phyloP scores from a whole-genome alignment of 148 eudicot species.

The Rhododendron williamsianum region DNA sequence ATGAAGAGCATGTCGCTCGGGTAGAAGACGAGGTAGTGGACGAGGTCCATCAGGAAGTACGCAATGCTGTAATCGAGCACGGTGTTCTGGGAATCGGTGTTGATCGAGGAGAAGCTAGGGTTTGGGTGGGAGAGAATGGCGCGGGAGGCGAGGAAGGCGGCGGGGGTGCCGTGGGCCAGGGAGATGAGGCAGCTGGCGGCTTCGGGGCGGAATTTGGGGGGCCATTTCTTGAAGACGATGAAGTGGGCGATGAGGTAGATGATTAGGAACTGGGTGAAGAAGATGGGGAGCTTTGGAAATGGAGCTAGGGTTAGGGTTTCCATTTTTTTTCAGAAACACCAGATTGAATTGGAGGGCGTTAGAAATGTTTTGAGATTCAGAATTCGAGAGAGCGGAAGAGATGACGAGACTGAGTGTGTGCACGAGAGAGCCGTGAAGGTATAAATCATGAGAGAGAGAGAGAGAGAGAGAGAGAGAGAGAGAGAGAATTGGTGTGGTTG shows the following conservation, averaged over 20 bases:
- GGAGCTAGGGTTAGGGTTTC: conserved; percentile 11
- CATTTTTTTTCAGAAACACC: conserved; percentile 11
- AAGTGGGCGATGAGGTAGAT: conserved; percentile 48
- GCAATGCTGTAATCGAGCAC: conserved; percentile 73
- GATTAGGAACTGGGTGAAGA: conserved; percentile 38
- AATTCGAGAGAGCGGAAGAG: background rate
- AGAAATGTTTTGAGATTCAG: background rate
- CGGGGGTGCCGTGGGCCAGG: conserved; percentile 67
- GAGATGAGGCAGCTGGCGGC: conserved; percentile 76
- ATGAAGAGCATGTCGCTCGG: conserved; percentile 63
- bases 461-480: too few relatives aligned
- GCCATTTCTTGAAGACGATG: conserved; percentile 49
- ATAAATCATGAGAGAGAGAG: too few relatives aligned
- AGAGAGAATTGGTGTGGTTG: too few relatives aligned
- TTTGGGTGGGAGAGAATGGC: conserved; percentile 31
- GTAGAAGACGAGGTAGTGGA: conserved; percentile 57
- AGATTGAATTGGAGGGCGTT: background rate
- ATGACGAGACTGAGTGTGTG: background rate
- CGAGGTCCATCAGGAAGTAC: conserved; percentile 64
- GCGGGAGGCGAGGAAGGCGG: conserved; percentile 41
- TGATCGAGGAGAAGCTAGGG: conserved; percentile 35
- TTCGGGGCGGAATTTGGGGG: conserved; percentile 57
- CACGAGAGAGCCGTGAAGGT: too few relatives aligned
- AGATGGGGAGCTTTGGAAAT: conserved; percentile 23
- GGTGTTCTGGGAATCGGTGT: conserved; percentile 34